Evolutionary conservation across 148 eudicot genomes (phyloP), one percentile per base, ranked within the genome.

Genomic region (Diospyros lotus): DNA sequence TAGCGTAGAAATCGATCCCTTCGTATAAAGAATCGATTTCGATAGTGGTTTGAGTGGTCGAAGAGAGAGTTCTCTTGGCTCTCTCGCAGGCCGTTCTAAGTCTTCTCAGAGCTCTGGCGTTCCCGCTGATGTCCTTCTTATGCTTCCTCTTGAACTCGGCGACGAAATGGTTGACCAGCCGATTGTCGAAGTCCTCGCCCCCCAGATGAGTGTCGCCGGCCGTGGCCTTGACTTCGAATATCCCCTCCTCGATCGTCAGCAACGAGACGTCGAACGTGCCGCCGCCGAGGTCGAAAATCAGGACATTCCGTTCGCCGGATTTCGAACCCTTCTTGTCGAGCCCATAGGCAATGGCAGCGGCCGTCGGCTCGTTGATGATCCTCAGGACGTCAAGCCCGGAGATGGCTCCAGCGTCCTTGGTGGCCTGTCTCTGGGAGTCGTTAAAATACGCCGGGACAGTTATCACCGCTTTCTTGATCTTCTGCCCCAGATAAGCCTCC

Each of bases 1-100:
- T 80, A 64, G 82, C 75, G 58, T 80, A 80, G 75, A 80, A 80
- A 58, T 80, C 82, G 50, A 80, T 65, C 39, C 82, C 82, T 75
- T 80, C 82, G 4, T 61, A 80, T 9, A 80, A 28, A 28, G 28
- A 28, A 28, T 28, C 28, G 28, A 28, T 28, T 28, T 28, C 28
- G 28, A 28, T 28, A 28, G 28, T 28, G 28, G 28, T 28, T 28
- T 28, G 28, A 28, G 28, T 28, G 28, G 28, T 28, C 28, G 28
- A 28, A 28, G 28, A 28, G 28, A 28, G 28, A 28, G 28, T 28
- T 28, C 28, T 28, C 28, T 28, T 28, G 28, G 28, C 28, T 28
- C 28, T 28, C 28, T 28, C 28, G 28, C 28, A 28, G 28, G 28
- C 28, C 28, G 56, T 53, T 13, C 56, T 53, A 10, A 53, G 12